Conservation (phyloP, 768 basidiomycete genomes). For the Podaxis sp. region DNA sequence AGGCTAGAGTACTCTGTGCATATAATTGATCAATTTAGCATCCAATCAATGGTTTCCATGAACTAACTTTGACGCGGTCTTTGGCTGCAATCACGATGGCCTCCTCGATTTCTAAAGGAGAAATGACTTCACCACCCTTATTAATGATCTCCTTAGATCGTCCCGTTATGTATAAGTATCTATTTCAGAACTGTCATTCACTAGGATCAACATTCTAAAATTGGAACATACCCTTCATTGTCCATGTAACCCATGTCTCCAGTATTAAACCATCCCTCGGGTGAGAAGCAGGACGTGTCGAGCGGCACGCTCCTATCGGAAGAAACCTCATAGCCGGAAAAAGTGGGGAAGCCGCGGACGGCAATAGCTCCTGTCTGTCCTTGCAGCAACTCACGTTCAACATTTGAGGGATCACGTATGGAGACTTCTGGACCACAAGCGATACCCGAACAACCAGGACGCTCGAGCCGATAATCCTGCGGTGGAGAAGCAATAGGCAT, state of each 20-base stretch:
- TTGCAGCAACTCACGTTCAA: constrained; percentile 30
- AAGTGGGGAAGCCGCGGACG: constrained; percentile 51
- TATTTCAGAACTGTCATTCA: constrained; percentile 5
- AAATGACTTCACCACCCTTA: constrained; percentile 58
- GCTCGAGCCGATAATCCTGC: constrained; percentile 36
- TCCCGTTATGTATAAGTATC: constrained; percentile 47
- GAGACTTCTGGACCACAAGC: constrained; percentile 44
- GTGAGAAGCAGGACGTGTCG: constrained; percentile 43
- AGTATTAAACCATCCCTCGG: constrained; percentile 50
- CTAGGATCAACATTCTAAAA: not conserved
- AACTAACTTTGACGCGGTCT: constrained; percentile 32
- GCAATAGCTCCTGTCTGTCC: constrained; percentile 48
- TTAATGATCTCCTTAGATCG: constrained; percentile 59
- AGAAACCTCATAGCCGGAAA: constrained; percentile 45
- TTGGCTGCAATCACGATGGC: constrained; percentile 42
- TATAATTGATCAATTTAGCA: not conserved
- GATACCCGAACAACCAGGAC: constrained; percentile 43
- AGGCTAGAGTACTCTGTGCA: constrained; percentile 33
- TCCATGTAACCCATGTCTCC: constrained; percentile 46
- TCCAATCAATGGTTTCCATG: not conserved
- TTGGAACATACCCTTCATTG: constrained; percentile 30
- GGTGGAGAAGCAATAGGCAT: constrained; percentile 48
- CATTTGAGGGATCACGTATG: constrained; percentile 32
- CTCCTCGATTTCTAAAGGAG: constrained; percentile 58
- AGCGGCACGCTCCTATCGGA: constrained; percentile 37